Base-by-base conservation (phyloP, 345 rosid species). In the Passiflora organensis region DNA sequence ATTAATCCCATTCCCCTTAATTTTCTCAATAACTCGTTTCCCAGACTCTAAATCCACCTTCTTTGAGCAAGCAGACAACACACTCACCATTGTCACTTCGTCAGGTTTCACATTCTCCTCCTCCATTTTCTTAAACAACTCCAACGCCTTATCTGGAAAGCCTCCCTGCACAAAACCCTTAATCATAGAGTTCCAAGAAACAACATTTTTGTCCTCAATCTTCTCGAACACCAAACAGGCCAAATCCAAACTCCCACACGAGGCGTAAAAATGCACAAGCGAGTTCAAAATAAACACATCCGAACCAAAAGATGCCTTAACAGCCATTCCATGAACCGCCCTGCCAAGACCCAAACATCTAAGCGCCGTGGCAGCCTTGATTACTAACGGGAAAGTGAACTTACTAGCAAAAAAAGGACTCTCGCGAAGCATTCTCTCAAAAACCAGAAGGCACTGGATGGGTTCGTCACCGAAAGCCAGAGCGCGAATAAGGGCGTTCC, bases 331-430 rank as follows among this genome's bases (percentile, higher is more conserved):
- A 55, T 65, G 70, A 1, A 55, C 53, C 34, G 54, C 48, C 44
- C 50, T 59, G 12, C 45, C 74, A 13, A 15, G 45, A 6, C 10
- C 20, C 19, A 53, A 36, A 51, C 72, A 63, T 38, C 62, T 64
- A 10, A 39, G 49, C 20, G 46, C 45, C 11, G 32, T 12, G 38
- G 56, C 45, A 14, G 61, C 52, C 42, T 69, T 58, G 67, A 58
- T 58, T 65, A 69, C 56, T 2, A 65, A 63, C 13, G 74, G 69
- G 51, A 53, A 63, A 6, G 54, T 41, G 69, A 63, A 69, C 60
- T 81, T 79, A 48, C 79, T 83, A 0, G 95, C 89, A 60, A 19
- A 41, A 43, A 52, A 63, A 10, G 55, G 72, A 15, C 80, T 66
- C 45, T 76, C 79, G 13, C 63, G 41, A 65, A 72, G 63, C 84